Base-by-base conservation (phyloP, 1,139 yeast genomes). In the Pichia sp. region DNA sequence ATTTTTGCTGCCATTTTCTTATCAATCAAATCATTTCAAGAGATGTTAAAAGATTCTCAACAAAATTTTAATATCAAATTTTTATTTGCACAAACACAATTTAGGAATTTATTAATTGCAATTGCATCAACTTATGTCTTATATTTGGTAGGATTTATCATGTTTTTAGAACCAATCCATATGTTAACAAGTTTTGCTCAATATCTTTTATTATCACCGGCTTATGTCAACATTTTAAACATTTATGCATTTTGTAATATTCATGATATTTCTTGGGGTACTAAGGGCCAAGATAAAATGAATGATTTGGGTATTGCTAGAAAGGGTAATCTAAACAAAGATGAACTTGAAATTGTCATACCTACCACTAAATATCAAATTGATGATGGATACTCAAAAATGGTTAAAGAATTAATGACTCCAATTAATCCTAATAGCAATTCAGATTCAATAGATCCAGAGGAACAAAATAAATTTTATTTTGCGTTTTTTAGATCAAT, bases 221-320 rank as follows among this genome's bases (percentile, higher is more conserved):
- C 86, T 1, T 85, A 85, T 63, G 77, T 83, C 62, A 85, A 85
- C 59, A 84, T 85, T 42, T 70, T 85, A 57, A 85, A 84, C 59
- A 87, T 85, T 48, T 85, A 85, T 61, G 87, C 94, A 6, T 85
- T 85, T 63, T 84, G 94, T 69, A 85, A 85, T 61, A 82, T 84
- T 55, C 90, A 85, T 63, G 95, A 85, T 65, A 82, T 85, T 42
- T 81, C 92, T 0, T 85, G 95, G 95, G 95, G 95, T 59, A 85
- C 92, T 26, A 83, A 85, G 62, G 90, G 87, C 27, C 85, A 74
- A 45, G 78, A 77, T 29, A 78, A 78, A 46, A 72, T 72, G 53
- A 64, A 66, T 43, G 89, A 83, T 63, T 70, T 85, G 53, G 95
- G 95, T 43, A 74, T 76, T 25, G 92, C 89, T 30, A 76, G 51